Evolutionary conservation across 331 rosid genomes (phyloP), one percentile per base, ranked within the genome.

Genomic region (Quercus tomentella): DNA sequence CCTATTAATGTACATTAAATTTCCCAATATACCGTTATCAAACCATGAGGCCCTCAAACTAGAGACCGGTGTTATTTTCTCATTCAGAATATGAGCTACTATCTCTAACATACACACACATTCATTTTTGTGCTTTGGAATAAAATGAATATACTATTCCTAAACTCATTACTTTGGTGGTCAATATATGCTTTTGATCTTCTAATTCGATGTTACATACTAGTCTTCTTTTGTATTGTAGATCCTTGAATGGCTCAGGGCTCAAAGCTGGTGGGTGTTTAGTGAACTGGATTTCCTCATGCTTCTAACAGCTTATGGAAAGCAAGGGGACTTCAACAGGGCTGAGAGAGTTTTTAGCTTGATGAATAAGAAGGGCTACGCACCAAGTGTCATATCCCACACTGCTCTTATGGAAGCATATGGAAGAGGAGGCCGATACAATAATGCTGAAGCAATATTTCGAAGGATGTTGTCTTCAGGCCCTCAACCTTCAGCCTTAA

Each of bases 391-490:
- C 15, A 85, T 93, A 61, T 86, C 97, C 52, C 98, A 93, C 65
- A 95, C 98, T 79, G 94, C 99, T 81, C 96, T 95, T n/a, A 84
- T 95, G 98, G 98, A 93, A 90, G 97, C 99, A 54, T 95, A 95
- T 85, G 97, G 97, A 78, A 93, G 65, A 86, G 96, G 97, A 63
- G 84, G 94, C 25, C 85, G 80, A 75, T 91, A 83, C 82, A 91
- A 83, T 72, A 91, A 91, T 69, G 97, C 98, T 7, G 97, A 95
- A 87, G 96, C 97, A 37, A 89, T 95, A 80, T 95, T 95, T 83
- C 91, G 93, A 63, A 86, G 97, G 85, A 93, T 95, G 99, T 91
- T 83, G 82, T 82, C 81, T 82, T 87, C 87, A 30, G 97, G 99
- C 74, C 99, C 99, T 70, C 96, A 91, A 88, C 97, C 97, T 33